These are phyloP conservation scores for Elongisporangium undulatum DNA, from an alignment of 352 stramenopile genomes.

Conservation along the genomic window DNA sequence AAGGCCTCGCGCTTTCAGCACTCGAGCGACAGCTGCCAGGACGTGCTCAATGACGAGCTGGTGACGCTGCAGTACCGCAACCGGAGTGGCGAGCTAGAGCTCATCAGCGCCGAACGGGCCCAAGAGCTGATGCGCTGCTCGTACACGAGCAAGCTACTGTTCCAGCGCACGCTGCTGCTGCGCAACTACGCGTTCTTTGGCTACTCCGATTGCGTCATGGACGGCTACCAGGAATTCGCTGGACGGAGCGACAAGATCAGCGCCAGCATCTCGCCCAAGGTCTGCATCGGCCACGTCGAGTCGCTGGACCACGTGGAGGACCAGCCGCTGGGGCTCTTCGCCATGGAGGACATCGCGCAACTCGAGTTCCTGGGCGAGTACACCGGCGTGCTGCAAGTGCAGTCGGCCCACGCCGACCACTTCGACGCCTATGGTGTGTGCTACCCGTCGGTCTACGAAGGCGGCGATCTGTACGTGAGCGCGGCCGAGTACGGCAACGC, in stretches of 20 bases:
- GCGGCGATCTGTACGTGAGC: slow-evolving; percentile 62
- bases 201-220: slow-evolving; percentile 44
- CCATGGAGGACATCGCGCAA: slow-evolving; percentile 31
- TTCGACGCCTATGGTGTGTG: slow-evolving; percentile 69
- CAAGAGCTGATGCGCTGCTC: slow-evolving; percentile 66
- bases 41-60: slow-evolving; percentile 21
- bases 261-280: slow-evolving; percentile 35
- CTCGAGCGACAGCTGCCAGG: slow-evolving; percentile 25
- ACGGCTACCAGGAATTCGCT: slow-evolving; percentile 43
- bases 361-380: slow-evolving; percentile 64
- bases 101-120: slow-evolving; percentile 37
- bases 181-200: slow-evolving; percentile 78
- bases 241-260: slow-evolving; percentile 9
- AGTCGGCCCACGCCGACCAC: slow-evolving; percentile 25
- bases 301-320: slow-evolving; percentile 41
- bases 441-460: slow-evolving; percentile 69
- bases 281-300: slow-evolving; percentile 49
- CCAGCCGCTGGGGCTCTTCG: slow-evolving; percentile 59
- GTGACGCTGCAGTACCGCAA: slow-evolving; percentile 39
- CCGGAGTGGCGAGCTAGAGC: slow-evolving; percentile 18
- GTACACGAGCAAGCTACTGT: slow-evolving; percentile 71
- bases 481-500: slow-evolving; percentile 68
- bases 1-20: slow-evolving; percentile 35
- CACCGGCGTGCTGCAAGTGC: slow-evolving; percentile 53
- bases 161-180: slow-evolving; percentile 60